Base-by-base conservation (phyloP, 352 stramenopile species). In the Phytophthora cactorum region DNA sequence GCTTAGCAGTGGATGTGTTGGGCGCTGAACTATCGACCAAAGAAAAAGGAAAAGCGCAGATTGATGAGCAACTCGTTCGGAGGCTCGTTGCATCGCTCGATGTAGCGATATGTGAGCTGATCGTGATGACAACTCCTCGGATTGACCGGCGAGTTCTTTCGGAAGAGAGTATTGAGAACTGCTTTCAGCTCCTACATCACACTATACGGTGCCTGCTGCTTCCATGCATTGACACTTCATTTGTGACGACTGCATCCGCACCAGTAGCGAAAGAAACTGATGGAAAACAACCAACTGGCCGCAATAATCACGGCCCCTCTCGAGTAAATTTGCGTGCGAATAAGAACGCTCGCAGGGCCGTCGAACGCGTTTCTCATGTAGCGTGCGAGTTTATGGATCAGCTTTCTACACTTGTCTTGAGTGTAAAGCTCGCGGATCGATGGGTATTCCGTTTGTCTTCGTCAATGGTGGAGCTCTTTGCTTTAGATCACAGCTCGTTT, bases 161-260 rank as follows among this genome's bases (percentile, higher is more conserved):
- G 0, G 89, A 96, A 63, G 89, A 95, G n/a, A 81, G 28, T 11
- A 93, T 96, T 57, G 83, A 96, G 34, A 88, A 90, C 45, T 96
- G 85, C 54, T 78, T 91, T 29, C 70, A 86, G 59, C 60, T 95
- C 11, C 66, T 95, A 14, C 81, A 81, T 50, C 79, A 90, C 32
- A 55, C 80, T 1, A 70, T 92, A 45, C 79, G 88, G 10, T 71
- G 68, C 28, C 29, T 93, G 28, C 61, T 95, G 15, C 69, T 93
- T 31, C 86, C 86, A 15, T 90, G 74, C 47, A 84, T 96, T 32
- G 87, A 95, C 59, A 79, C 81, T 25, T 77, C 63, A 2, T 81
- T 73, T 12, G 76, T 72, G n/a, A 77, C 74, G 34, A 68, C 66
- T 38, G 66, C 65, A 47, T 65, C 59, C 9, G 39, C 53, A 41